Base-by-base conservation (phyloP, 2,329 filamentous ascomycete species). In the Cordyceps fumosorosea region DNA sequence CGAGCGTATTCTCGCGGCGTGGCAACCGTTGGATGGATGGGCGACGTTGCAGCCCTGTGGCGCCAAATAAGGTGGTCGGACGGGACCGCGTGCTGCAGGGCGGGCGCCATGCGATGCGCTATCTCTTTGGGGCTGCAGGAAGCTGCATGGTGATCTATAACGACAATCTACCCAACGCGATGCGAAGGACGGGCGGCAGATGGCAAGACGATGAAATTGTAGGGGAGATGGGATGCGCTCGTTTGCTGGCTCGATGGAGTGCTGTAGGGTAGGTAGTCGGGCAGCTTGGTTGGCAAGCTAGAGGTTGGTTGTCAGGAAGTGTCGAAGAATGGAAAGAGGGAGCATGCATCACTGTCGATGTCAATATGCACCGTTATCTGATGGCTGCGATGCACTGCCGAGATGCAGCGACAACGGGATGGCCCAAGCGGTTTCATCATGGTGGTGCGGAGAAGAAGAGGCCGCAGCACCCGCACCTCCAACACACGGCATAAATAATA, bases 41-140 rank as follows among this genome's bases (percentile, higher is more conserved):
- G 26, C 26, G 51, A 54, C 11, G 53, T 45, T 18, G 53, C 54
- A 56, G 34, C 16, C 2, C 6, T 32, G 56, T 52, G 56, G 34
- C 47, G 34, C 47, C 56, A 59, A 59, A 59, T 52, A 59, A 59
- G 56, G 32, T 59, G 40, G 24, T 42, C 18, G 7, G 47, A 52
- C 24, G 34, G 34, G 22, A 52, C 47, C 34, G 47, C 47, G 34
- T 59, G 56, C 47, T 59, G 24, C 24, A 32, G 44, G 18, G 16
- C 40, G 18, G n/a, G 10, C 53, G 20, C 37, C 32, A n/a, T 20
- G 34, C 52, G 34, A 54, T 42, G 4, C 42, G 42, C 42, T 16
- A 45, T 45, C 18, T n/a, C 42, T 16, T 45, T 45, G 42, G 4
- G 5, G 16, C 18, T n/a, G 18, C 44, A n/a, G 44, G 18, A 14